phyloP scores from a whole-genome alignment of 73 alveolate genomes.

The Paramecium tetraurelia region DNA sequence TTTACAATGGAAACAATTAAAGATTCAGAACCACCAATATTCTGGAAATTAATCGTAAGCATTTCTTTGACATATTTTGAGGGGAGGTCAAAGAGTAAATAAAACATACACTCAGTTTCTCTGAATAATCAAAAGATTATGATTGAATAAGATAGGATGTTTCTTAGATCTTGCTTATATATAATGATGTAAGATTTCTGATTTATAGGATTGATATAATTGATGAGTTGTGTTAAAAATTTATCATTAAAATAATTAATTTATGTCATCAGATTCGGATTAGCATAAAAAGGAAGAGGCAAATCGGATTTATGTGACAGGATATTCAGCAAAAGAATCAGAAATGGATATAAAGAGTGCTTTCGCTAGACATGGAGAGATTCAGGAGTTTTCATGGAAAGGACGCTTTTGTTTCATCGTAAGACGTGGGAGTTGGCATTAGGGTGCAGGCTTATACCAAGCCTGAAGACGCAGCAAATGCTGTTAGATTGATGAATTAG shows the following conservation, averaged over 20 bases:
- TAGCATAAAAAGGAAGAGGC: neutral
- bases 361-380: neutral
- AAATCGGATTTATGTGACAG: conserved; percentile 20
- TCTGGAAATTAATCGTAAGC: too few relatives aligned
- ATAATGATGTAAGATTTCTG: neutral
- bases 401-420: conserved; percentile 45
- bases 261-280: conserved; percentile 6
- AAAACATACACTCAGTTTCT: too few relatives aligned
- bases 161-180: neutral
- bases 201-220: neutral
- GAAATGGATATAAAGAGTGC: neutral
- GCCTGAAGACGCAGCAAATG: conserved; percentile 22
- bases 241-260: neutral
- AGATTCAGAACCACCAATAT: too few relatives aligned
- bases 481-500: conserved; percentile 28
- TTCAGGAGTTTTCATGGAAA: conserved; percentile 28
- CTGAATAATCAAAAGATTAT: neutral
- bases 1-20: too few relatives aligned
- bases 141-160: neutral
- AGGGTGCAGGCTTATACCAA: conserved; percentile 34
- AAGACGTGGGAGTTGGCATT: neutral
- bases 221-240: neutral
- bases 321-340: conserved; percentile 30
- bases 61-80: too few relatives aligned
- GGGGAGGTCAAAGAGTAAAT: too few relatives aligned